phyloP scores from a whole-genome alignment of 2,329 filamentous ascomycete species.

The Ophiostoma sp. region DNA sequence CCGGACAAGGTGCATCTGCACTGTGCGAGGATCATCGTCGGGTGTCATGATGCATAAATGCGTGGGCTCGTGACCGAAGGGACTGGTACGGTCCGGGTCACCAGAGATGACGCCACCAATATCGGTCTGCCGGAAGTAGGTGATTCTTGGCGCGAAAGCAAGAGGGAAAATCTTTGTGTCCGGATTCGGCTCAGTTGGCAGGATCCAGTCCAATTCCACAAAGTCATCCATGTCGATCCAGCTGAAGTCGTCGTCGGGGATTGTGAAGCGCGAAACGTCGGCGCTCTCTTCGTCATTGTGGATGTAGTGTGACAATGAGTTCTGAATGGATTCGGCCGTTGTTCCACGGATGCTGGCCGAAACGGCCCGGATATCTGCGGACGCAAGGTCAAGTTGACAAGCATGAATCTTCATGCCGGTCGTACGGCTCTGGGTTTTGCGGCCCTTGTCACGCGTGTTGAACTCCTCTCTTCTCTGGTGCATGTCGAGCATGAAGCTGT shows the following conservation, averaged over 20 bases:
- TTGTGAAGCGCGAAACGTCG: constrained; percentile 86
- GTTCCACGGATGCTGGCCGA: constrained; percentile 87
- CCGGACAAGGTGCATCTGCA: constrained; percentile 83
- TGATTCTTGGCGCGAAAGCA: constrained; percentile 89
- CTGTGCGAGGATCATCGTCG: constrained; percentile 81
- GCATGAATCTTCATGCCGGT: constrained; percentile 95
- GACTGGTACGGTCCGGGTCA: constrained; percentile 80
- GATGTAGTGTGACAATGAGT: constrained; percentile 52
- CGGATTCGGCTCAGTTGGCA: constrained; percentile 85
- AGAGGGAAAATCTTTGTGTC: constrained; percentile 93
- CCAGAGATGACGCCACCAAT: constrained; percentile 76
- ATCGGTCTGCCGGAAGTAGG: constrained; percentile 96
- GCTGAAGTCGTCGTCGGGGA: constrained; percentile 89
- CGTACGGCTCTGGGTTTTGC: constrained; percentile 74
- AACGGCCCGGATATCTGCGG: constrained; percentile 88
- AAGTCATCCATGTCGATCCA: constrained; percentile 99
- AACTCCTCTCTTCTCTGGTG: constrained; percentile 94
- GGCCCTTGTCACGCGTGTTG: constrained; percentile 74
- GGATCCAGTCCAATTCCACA: constrained; percentile 94
- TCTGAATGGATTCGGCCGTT: constrained; percentile 69
- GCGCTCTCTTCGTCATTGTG: constrained; percentile 58
- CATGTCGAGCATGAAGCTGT: constrained; percentile 96
- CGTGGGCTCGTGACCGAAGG: constrained; percentile 89
- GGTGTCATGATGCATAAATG: constrained; percentile 95
- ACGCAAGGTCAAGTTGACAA: constrained; percentile 87